Evolutionary conservation across 768 basidiomycete species (phyloP), one percentile per base, ranked within the genome.

Genomic region (Mrakia hoshinonis): DNA sequence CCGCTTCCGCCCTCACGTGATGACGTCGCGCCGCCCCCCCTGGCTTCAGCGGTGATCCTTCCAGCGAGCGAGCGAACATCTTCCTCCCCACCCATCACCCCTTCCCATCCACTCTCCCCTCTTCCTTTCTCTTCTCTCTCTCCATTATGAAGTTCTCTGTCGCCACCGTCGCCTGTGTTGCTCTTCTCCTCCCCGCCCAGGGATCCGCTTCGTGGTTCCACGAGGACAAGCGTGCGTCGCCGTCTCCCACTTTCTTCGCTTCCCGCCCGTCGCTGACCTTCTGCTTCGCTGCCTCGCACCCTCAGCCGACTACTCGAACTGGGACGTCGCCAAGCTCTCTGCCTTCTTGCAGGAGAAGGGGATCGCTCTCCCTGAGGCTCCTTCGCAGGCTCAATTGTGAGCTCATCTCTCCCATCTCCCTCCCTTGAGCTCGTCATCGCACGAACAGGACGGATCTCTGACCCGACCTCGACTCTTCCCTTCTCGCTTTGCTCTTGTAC

Each of bases 211-310:
- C 47, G 43, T 58, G 49, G 51, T 72, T 72, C 70, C 51, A 55
- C 47, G 60, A 67, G 34, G 70, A 72, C 46, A 72, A 72, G 48
- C 70, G 70, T 72, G 11, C 26, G 64, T 67, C n/a, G 43, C 43
- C 43, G 7, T 48, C 58, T 10, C 36, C 52, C n/a, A 9, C 20
- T 26, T 68, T 36, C 24, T 60, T 15, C 46, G 12, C 52, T 18
- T 49, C 43, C 48, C 26, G 26, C 54, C 39, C 26, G 34, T 49
- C 20, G 34, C 43, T 39, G 24, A 39, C n/a, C 51, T 26, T 52
- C 36, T 24, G 1, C 3, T 24, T 39, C 52, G 38, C 34, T 51
- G 13, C 34, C 15, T 39, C 10, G 36, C 26, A 7, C 43, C 26
- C 39, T 4, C 49, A 72, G 70, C 70, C 49, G 69, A 70, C 31